Evolutionary conservation across 1,284 basidiomycete species (phyloP).

Genomic region (Malassezia furfur): DNA sequence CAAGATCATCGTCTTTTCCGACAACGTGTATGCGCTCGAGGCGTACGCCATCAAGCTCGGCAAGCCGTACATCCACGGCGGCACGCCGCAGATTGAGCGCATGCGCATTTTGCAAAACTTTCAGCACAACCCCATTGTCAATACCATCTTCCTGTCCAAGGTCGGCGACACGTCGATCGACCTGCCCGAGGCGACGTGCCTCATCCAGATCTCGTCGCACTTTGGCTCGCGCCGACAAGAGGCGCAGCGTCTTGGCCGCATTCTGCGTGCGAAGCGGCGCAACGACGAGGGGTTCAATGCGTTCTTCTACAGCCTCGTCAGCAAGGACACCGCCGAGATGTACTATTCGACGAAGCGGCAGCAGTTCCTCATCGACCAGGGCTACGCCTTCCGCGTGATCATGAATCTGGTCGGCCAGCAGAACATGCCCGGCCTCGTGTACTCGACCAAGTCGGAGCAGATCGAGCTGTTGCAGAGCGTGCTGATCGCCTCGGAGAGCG

Average conservation of each 20-base stretch:
- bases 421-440: conserved; percentile 76
- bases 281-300: conserved; percentile 99
- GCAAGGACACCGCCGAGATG: conserved; percentile 98
- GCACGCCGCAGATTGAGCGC: conserved; percentile 86
- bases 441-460: conserved; percentile 80
- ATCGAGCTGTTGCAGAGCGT: conserved; percentile 86
- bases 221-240: conserved; percentile 97
- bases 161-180: conserved; percentile 99
- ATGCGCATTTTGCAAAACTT: conserved; percentile 91
- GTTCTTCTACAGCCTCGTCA: conserved; percentile 98
- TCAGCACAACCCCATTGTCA: conserved; percentile 84
- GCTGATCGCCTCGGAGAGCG: conserved; percentile 79
- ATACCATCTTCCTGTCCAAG: conserved; percentile 98
- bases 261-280: conserved; percentile 87
- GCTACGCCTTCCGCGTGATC: conserved; percentile 98
- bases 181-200: conserved; percentile 93
- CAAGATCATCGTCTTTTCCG: conserved; percentile 98
- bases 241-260: conserved; percentile 84
- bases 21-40: conserved; percentile 95
- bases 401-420: conserved; percentile 91
- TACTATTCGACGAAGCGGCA: conserved; percentile 98
- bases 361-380: conserved; percentile 96
- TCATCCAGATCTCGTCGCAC: conserved; percentile 99
- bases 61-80: conserved; percentile 94
- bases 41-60: conserved; percentile 88